Conservation (phyloP, 2,329 filamentous ascomycete species). For the Monosporascus sp. region DNA sequence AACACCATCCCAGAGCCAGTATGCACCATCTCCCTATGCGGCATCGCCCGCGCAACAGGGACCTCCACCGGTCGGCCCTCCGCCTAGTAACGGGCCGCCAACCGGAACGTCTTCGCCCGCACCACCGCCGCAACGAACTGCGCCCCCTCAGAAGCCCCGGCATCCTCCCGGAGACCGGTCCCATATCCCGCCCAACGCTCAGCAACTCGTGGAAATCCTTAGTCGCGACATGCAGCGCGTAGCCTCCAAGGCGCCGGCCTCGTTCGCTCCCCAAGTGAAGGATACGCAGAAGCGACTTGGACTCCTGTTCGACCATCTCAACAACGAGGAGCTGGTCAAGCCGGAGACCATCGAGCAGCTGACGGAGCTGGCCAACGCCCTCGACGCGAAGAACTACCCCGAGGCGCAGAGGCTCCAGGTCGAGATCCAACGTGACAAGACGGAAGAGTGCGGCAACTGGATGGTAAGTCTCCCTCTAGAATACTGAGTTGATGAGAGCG, state of each 20-base stretch:
- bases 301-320: slow-evolving; percentile 93
- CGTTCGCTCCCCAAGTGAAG: slow-evolving; percentile 82
- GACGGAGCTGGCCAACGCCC: slow-evolving; percentile 56
- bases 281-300: slow-evolving; percentile 91
- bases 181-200: slow-evolving; percentile 75
- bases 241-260: slow-evolving; percentile 76
- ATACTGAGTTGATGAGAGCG: slow-evolving; percentile 33
- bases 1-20: slow-evolving; percentile 46
- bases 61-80: slow-evolving; percentile 33
- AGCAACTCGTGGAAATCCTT: slow-evolving; percentile 76
- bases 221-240: slow-evolving; percentile 83
- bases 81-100: slow-evolving; percentile 35
- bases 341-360: slow-evolving; percentile 69
- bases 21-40: slow-evolving; percentile 53
- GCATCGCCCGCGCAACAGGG: slow-evolving; percentile 33
- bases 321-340: slow-evolving; percentile 87
- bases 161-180: slow-evolving; percentile 83
- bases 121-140: slow-evolving; percentile 42
- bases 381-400: slow-evolving; percentile 66
- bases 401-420: slow-evolving; percentile 64
- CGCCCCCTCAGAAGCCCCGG: slow-evolving; percentile 54
- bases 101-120: slow-evolving; percentile 29
- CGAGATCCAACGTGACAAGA: slow-evolving; percentile 71
- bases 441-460: slow-evolving; percentile 78
- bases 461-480: slow-evolving; percentile 56